Evolutionary conservation across 345 rosid genomes (phyloP).

Genomic region (Pugionium cornutum): DNA sequence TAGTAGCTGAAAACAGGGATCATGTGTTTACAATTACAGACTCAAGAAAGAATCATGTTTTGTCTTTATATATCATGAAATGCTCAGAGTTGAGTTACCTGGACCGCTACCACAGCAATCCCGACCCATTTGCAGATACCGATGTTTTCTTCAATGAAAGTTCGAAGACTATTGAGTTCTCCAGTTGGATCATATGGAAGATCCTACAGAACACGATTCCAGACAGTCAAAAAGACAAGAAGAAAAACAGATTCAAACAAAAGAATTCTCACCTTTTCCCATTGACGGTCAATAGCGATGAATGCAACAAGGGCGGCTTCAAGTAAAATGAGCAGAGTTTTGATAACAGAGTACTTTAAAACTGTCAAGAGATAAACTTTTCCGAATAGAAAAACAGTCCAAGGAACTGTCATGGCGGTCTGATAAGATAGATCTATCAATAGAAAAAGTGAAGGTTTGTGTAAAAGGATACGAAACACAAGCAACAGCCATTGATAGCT

Average conservation of each 20-base stretch:
- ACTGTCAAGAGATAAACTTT: constrained; percentile 34
- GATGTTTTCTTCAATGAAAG: constrained; percentile 65
- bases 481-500: constrained; percentile 78
- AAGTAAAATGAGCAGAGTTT: constrained; percentile 55
- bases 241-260: background rate
- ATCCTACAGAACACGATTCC: constrained; percentile 49
- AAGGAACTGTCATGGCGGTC: background rate
- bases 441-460: background rate
- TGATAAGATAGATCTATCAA: background rate
- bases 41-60: constrained; percentile 2
- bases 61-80: background rate
- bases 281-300: constrained; percentile 74
- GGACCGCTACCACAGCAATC: constrained; percentile 58
- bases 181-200: constrained; percentile 92
- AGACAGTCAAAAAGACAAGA: constrained; percentile 21
- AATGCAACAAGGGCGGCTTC: constrained; percentile 81
- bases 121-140: constrained; percentile 89
- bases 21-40: background rate
- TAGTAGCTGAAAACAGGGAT: constrained; percentile 51
- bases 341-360: constrained; percentile 66
- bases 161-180: constrained; percentile 66
- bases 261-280: constrained; percentile 64
- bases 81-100: constrained; percentile 47
- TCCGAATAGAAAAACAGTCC: background rate
- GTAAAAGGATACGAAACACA: constrained; percentile 87